Evolutionary conservation across 176 grass and related monocot genomes (phyloP).

Genomic region (Metroxylon sagu): DNA sequence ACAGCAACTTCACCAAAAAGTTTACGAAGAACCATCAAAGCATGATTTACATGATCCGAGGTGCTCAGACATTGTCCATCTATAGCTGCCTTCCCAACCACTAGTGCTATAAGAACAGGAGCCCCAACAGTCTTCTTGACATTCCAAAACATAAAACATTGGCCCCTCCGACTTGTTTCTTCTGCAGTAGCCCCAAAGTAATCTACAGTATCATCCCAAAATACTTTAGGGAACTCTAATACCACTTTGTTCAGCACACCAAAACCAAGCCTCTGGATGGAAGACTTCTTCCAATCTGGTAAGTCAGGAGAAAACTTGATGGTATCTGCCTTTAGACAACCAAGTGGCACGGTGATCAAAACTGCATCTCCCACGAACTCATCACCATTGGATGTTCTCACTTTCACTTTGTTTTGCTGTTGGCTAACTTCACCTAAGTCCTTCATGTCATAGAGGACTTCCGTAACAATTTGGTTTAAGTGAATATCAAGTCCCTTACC

Average conservation of each 20-base stretch:
- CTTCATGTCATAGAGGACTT: slow-evolving; percentile 44
- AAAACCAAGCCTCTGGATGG: slow-evolving; percentile 80
- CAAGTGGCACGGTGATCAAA: slow-evolving; percentile 92
- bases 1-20: slow-evolving; percentile 74
- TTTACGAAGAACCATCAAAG: slow-evolving; percentile 77
- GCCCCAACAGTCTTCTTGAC: slow-evolving; percentile 80
- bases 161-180: slow-evolving; percentile 78
- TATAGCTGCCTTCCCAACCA: slow-evolving; percentile 90
- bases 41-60: slow-evolving; percentile 68
- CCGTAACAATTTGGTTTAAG: slow-evolving; percentile 66
- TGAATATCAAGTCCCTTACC: slow-evolving; percentile 76
- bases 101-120: slow-evolving; percentile 81
- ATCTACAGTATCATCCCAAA: slow-evolving; percentile 98
- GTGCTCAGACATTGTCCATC: slow-evolving; percentile 59
- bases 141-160: slow-evolving; percentile 99
- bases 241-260: slow-evolving; percentile 91
- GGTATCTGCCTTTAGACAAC: slow-evolving; percentile 77
- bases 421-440: slow-evolving; percentile 23
- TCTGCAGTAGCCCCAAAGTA: slow-evolving; percentile 97
- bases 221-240: slow-evolving; percentile 82
- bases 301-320: slow-evolving; percentile 87
- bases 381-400: slow-evolving; percentile 64
- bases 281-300: slow-evolving; percentile 87
- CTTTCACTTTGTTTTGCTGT: slow-evolving; percentile 45
- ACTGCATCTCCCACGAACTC: slow-evolving; percentile 79